Base-by-base conservation (phyloP, 257 asterid species). In the Petunia axillaris region DNA sequence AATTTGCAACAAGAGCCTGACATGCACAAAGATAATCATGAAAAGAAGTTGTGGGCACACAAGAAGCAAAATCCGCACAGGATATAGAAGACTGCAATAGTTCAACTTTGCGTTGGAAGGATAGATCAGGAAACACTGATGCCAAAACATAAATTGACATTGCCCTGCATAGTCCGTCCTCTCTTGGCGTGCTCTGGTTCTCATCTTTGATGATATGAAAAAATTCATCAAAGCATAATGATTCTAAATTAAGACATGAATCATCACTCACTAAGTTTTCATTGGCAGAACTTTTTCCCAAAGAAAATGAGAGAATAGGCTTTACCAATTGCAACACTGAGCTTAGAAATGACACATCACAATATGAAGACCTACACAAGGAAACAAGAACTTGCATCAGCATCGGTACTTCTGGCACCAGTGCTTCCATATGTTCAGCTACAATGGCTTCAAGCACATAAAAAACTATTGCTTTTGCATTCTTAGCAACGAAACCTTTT, bases 401-500 rank as follows among this genome's bases (percentile, higher is more conserved):
- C 86, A 92, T 86, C 55, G 99, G 99, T 74, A 92, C 75, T 89
- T 96, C 99, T 5, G 95, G 97, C 80, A 90, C 88, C 88, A 94
- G 87, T 54, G 94, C 96, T 85, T 96, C 98, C 97, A 93, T 89
- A 85, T 96, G 97, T 91, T 89, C 92, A 73, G 85, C 89, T 66
- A 96, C 88, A 83, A 96, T 89, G 81, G 97, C 92, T 90, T 96
- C 99, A 82, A 96, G 96, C 55, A 92, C 87, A 85, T 92, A 96
- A 36, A 90, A 87, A 80, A 96, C 85, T 75, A 94, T 90, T 65
- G 95, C 99, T 89, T 92, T 96, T 38, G 98, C 95, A 89, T 96
- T 96, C 88, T 92, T 93, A 73, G 98, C 93, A 81, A 87, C 92
- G 84, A 88, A 94, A 59, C 99, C 99, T 86, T 90, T 96, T 79